Base-by-base conservation (phyloP, 2,329 filamentous ascomycete genomes). In the Allantophomopsis lycopodina region DNA sequence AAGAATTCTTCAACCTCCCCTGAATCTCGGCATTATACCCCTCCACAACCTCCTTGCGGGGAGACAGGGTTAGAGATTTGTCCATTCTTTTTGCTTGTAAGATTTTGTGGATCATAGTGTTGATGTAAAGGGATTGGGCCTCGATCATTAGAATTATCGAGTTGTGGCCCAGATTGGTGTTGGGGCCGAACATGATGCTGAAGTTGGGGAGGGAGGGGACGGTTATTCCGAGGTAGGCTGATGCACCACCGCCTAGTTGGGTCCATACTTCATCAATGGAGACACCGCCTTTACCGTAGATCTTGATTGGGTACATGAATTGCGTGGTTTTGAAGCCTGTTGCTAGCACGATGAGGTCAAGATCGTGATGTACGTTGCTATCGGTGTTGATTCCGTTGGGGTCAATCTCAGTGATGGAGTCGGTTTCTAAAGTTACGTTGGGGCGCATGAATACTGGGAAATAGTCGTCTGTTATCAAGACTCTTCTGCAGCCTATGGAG, bases 381-480 rank as follows among this genome's bases (percentile, higher is more conserved):
- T 54, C 57, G 0, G 73, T 79, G 46, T 73, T 65, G 35, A 83
- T 77, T 0, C 75, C 74, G 0, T 62, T 72, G 31, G 61, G 58
- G 0, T 72, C 79, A 45, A 84, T 74, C 0, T 66, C 61, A n/a
- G 62, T 60, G 50, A 82, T 82, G 0, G 56, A 65, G 0, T 65
- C 66, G 28, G 63, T 64, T 47, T 80, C 73, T 46, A 73, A 76
- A 12, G 65, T 63, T 13, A 80, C 75, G 39, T 82, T 79, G 5
- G 69, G 65, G 45, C 73, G 64, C 0, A 66, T 64, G 18, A 82
- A 60, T 0, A 76, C 75, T 51, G 82, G 78, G 5, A 83, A 65
- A 48, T 83, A 83, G 0, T 76, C 77, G 0, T 76, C 76, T 0
- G 77, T 76, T 0, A 78, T 75, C 0, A 79, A 83, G 0, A 79